Evolutionary conservation across 73 alveolate species (phyloP), one percentile per base, ranked within the genome.

Genomic region (Paramecium sonneborni): DNA sequence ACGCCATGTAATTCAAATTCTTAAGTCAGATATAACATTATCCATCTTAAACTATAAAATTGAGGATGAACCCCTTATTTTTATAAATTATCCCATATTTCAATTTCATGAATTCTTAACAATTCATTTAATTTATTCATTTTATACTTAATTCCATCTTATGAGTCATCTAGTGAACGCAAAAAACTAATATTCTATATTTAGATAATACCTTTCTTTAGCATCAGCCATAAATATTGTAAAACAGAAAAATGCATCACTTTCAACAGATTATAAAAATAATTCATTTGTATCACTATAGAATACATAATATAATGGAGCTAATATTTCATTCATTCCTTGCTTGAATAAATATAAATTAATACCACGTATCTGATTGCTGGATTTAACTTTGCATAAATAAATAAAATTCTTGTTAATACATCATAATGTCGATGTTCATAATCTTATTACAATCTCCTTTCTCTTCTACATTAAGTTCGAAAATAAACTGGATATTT

Each of bases 251-350:
- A 95, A 98, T 76, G 97, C 88, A 88, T 98, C 99, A 84, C 98
- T 93, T 91, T 98, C 99, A 37, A 96, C 93, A 82, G 92, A 89
- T 12, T 94, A 95, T 84, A 84, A 70, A 28, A 85, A 85, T 5
- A 95, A 94, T 68, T 94, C 85, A 35, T 93, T 94, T 85, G 91
- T 38, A 37, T 96, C 98, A 35, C 93, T 85, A 93, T 95, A 92
- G 92, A 97, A 97, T 57, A 97, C 96, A 92, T 92, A 97, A 92
- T 95, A 98, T 58, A 98, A 87, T 23, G 97, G 96, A n/a, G 99
- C 99, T 26, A 98, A 85, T n/a, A 98, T 68, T 67, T 98, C 99
- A 92, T 98, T 98, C 99, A 98, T 98, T 44, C 99, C 99, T 92
- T 98, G 95, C 86, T 72, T 30, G 11, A 37, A 72, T 35, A 35